Evolutionary conservation across 495 filamentous ascomycete species (phyloP).

Genomic region (Clavariopsis aquatica): DNA sequence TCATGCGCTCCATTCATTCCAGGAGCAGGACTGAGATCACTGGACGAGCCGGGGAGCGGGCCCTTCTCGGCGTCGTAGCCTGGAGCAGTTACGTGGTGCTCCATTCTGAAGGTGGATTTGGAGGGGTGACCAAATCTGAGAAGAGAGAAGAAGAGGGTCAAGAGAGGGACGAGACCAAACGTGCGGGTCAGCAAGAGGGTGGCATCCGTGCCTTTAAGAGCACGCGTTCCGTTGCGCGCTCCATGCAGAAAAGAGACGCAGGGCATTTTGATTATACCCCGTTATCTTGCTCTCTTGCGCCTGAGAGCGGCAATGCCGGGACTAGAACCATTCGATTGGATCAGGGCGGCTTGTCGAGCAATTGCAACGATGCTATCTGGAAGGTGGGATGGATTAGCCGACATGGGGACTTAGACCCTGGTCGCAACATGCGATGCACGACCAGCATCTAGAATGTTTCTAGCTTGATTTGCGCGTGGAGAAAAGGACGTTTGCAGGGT

Average conservation of each 20-base stretch:
- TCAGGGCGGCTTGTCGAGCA: neutral
- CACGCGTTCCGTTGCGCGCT: neutral
- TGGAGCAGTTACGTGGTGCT: neutral
- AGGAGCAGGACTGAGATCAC: neutral
- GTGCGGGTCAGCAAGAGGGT: neutral
- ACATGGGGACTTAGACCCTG: neutral
- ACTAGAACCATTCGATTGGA: constrained; percentile 23
- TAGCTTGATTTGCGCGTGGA: neutral
- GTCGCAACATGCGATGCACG: neutral
- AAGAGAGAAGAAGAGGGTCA: neutral
- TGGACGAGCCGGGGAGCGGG: neutral
- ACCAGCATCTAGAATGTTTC: constrained; percentile 22
- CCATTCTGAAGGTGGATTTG: neutral
- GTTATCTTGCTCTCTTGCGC: constrained; percentile 12
- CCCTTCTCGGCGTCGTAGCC: constrained; percentile 4
- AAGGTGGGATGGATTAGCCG: constrained; percentile 28
- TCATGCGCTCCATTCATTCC: constrained; percentile 16
- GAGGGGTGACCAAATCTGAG: neutral
- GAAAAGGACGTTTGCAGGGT: neutral
- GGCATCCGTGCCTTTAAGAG: neutral
- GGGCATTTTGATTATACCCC: neutral
- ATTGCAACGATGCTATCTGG: constrained; percentile 23
- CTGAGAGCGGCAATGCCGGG: constrained; percentile 7
- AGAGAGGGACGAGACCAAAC: neutral
- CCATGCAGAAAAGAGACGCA: neutral